A percentile compares a stretch with the other conserved stretches of the same genome.
These are phyloP conservation scores for Lactifluus rugatus DNA, from an alignment of 768 basidiomycete genomes.

Conservation along the genomic window DNA sequence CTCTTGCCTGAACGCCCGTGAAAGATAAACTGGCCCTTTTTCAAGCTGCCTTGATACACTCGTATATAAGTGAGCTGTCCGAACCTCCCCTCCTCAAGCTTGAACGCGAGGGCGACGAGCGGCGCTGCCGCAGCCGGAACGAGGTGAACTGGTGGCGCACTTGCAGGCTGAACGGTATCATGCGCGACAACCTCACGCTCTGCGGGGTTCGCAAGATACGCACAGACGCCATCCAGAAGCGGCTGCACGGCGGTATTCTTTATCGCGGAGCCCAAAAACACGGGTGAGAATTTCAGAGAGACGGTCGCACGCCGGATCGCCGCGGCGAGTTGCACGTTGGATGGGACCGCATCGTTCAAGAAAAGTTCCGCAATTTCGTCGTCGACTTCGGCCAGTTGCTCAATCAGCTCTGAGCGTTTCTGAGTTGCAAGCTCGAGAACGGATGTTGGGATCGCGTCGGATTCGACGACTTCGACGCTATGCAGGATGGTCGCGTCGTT, in stretches of 20 bases:
- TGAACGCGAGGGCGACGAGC: constrained; percentile 92
- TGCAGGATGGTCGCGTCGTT: neutral
- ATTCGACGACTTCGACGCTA: constrained; percentile 69
- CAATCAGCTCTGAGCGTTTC: constrained; percentile 87
- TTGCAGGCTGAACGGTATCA: constrained; percentile 59
- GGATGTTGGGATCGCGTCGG: constrained; percentile 78
- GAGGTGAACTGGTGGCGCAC: constrained; percentile 63
- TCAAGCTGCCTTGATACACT: constrained; percentile 92
- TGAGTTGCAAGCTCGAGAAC: constrained; percentile 64
- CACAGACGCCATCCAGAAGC: constrained; percentile 87
- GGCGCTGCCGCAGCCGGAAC: constrained; percentile 79
- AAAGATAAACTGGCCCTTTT: constrained; percentile 75
- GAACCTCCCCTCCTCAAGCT: constrained; percentile 94
- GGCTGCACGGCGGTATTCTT: constrained; percentile 96
- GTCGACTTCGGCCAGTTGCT: constrained; percentile 93
- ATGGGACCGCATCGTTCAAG: constrained; percentile 73
- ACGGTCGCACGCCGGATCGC: constrained; percentile 89
- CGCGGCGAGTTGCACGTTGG: constrained; percentile 58
- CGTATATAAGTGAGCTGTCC: constrained; percentile 98
- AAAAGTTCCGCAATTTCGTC: constrained; percentile 90
- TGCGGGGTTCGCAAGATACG: constrained; percentile 86
- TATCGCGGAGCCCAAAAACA: constrained; percentile 93
- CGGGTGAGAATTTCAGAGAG: constrained; percentile 85
- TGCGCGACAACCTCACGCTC: constrained; percentile 56
- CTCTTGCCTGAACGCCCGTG: constrained; percentile 94